Conservation (phyloP, 139 green algal species). For the Chlamydomonas schloesseri region DNA sequence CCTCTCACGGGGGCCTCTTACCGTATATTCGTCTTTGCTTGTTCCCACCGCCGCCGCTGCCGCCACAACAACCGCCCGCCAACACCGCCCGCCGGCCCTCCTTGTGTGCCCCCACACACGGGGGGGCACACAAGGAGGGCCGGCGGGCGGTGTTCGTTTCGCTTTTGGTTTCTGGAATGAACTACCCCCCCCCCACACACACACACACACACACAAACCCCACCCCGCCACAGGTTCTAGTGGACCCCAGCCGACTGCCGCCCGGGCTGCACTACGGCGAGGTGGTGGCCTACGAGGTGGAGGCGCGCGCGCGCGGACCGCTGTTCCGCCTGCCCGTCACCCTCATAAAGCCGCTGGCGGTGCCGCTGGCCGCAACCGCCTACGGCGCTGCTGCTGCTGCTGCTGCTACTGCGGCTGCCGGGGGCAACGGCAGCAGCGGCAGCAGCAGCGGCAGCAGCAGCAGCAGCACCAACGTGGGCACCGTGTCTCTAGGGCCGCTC, state of each 20-base stretch:
- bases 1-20: no score
- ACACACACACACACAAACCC: no score
- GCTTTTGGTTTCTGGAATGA: no score
- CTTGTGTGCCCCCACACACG: no score
- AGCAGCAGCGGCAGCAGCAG: not conserved
- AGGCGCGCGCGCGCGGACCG: slow-evolving; percentile 74
- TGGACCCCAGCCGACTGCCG: slow-evolving; percentile 74
- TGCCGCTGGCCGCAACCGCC: not conserved
- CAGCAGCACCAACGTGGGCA: slow-evolving; percentile 5
- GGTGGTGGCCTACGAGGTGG: slow-evolving; percentile 66
- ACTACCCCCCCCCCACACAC: not conserved
- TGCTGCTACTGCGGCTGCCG: not conserved
- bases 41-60: no score
- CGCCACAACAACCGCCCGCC: no score
- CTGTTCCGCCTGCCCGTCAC: slow-evolving; percentile 88
- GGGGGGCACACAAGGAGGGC: no score
- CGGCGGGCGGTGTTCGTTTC: no score
- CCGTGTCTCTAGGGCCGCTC: slow-evolving; percentile 21
- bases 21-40: no score
- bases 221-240: slow-evolving; percentile 54
- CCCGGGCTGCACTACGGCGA: slow-evolving; percentile 89
- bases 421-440: not conserved
- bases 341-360: slow-evolving; percentile 68
- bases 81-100: no score
- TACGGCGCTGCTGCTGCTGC: not conserved